A percentile compares a stretch with the other conserved stretches of the same genome.
phyloP scores from a whole-genome alignment of 371 early-diverging fungal genomes.

The Mycotypha africana region DNA sequence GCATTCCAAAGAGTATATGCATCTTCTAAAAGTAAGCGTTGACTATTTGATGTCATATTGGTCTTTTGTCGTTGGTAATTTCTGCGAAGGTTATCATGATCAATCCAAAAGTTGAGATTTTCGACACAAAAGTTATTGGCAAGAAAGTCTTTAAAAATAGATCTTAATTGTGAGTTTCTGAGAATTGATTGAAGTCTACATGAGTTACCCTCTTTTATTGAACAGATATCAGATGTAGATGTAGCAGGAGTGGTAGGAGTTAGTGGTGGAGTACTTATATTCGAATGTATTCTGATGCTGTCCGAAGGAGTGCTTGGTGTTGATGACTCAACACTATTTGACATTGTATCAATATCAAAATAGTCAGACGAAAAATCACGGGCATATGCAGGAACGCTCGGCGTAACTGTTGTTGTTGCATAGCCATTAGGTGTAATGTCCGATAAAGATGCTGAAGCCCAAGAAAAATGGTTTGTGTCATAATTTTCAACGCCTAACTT shows the following conservation, averaged over 20 bases:
- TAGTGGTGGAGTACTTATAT: background rate
- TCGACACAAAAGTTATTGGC: constrained; percentile 49
- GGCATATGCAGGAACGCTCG: no score
- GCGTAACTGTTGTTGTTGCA: no score
- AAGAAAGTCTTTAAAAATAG: constrained; percentile 47
- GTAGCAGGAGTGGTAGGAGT: background rate
- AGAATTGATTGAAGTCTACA: constrained; percentile 46
- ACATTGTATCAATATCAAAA: no score
- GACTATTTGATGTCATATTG: background rate
- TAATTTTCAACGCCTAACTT: background rate
- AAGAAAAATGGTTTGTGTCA: background rate
- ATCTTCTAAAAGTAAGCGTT: constrained; percentile 31
- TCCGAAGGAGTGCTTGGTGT: no score
- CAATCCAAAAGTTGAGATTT: constrained; percentile 53
- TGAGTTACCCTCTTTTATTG: constrained; percentile 41
- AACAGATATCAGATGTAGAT: constrained; percentile 10
- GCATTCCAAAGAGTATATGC: constrained; percentile 43
- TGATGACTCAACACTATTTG: no score
- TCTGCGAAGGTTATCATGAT: constrained; percentile 22
- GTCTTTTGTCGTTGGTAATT: constrained; percentile 3
- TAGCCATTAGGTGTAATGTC: no score
- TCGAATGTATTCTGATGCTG: no score
- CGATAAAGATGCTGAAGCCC: background rate
- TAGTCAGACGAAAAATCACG: no score
- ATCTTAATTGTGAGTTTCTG: constrained; percentile 31